Base-by-base conservation (phyloP, 2,329 filamentous ascomycete genomes). In the Cadophora malorum region DNA sequence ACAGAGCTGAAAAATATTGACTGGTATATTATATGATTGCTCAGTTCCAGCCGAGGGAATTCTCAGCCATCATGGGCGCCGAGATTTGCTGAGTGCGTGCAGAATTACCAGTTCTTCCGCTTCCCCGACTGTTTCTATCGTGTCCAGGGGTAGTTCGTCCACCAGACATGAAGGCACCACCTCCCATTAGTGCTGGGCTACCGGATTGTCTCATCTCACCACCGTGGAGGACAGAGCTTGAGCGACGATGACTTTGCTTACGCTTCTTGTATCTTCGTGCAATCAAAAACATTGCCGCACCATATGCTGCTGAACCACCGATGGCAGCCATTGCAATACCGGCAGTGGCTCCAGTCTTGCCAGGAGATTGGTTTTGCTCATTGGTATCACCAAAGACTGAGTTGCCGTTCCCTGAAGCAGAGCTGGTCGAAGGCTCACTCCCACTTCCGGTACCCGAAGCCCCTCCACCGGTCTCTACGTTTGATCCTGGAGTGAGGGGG, bases 11-110 rank as follows among this genome's bases (percentile, higher is more conserved):
- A 47, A 68, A 71, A 67, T 65, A 72, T 69, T 63, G 66, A 69
- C 62, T 67, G 59, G 64, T 67, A 65, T 50, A 64, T 66, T 56
- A 70, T 55, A 55, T 67, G 14, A 67, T 61, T 41, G 19, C 75
- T 86, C 83, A 92, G 79, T 91, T 91, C 90, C 90, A 93, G 73
- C 90, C 90, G 74, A 93, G 83, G 64, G 89, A 91, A 81, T 93
- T 93, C 80, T 92, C 90, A 14, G 90, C 88, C 88, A 91, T 91
- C 74, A 92, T 88, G 5, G 90, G 90, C 66, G 88, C 89, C 66
- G 88, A 91, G 76, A 93, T 92, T 78, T 89, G 87, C 76, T 89
- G 86, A 65, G 89, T 90, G 70, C 90, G 82, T 65, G 87, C 84
- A 72, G 77, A 79, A 67, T 77, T 78, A 23, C 77, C 77, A 31